Base-by-base conservation (phyloP, 2,329 filamentous ascomycete genomes). In the Trichoderma harzianum region DNA sequence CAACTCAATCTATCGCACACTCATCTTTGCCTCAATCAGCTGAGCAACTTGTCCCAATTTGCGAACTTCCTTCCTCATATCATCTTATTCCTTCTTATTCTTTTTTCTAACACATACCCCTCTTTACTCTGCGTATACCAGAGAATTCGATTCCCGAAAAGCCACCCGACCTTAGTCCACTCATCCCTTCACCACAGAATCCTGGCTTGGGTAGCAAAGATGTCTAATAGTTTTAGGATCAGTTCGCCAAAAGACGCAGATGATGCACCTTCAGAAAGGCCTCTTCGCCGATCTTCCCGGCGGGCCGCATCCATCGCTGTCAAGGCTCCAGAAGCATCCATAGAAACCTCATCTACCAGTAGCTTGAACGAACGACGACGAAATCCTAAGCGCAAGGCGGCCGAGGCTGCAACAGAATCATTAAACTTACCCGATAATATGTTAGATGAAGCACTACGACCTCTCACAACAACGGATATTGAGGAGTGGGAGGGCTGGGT, bases 401-500 rank as follows among this genome's bases (percentile, higher is more conserved):
- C 79, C 21, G 79, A 83, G 47, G 75, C 76, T 7, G 79, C 81
- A 30, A 75, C 73, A 1, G 63, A 72, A n/a, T 55, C 61, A 16
- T 76, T 78, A 39, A 77, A 80, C 28, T 71, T 80, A 1, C 77
- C 79, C 0, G 83, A 83, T 5, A 78, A 84, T n/a, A 78, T 87
- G 3, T 80, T 88, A 32, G 80, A 83, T 10, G 81, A 84, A 55
- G 79, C 85, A 1, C 79, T 89, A 70, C 81, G 81, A 47, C 85
- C 85, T 12, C 83, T 88, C 71, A 82, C 81, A 4, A 77, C 80
- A 7, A 80, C 86, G 34, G 89, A 92, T 75, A 85, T 87, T 28
- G 80, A 86, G 30, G 84, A 86, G 34, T 94, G 91, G 89, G 85
- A 88, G 64, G 91, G 92, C 28, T 95, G 92, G 90, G 88, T 91